Evolutionary conservation across 176 grass and related monocot genomes (phyloP), one percentile per base, ranked within the genome.

Genomic region (Alopecurus myosuroides): DNA sequence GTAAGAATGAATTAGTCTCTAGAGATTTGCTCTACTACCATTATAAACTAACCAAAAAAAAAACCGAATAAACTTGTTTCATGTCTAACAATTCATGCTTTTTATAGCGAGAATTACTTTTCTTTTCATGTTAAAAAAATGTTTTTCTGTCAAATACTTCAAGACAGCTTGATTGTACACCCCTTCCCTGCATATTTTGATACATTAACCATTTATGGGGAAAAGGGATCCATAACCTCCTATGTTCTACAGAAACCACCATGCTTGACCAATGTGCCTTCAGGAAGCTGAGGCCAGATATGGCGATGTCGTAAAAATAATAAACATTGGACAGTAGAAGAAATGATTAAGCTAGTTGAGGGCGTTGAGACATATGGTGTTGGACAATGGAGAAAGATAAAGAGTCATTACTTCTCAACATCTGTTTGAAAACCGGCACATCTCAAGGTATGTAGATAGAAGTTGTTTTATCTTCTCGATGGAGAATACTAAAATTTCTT

Each of bases 291-390:
- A n/a, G n/a, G n/a, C n/a, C n/a, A n/a, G n/a, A n/a, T n/a, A n/a
- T n/a, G n/a, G n/a, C n/a, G n/a, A n/a, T n/a, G 11, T 0, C 65
- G 78, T 0, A 88, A 49, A 70, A 88, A 88, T 18, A 88, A 88
- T 0, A 55, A 55, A 17, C 80, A 5, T 9, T 83, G 74, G 80
- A 77, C 63, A 12, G 11, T 6, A 1, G 7, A 69, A 60, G 86
- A 83, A 71, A 80, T 83, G n/a, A 44, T 70, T 40, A 39, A 4
- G 33, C 30, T 88, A 3, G 39, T 83, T 19, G 1, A 57, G 2
- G 80, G 73, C 39, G 6, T 88, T 20, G 57, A 64, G 12, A 34
- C 48, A 71, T 83, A 71, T 22, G 73, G 73, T 1, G 33, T 78
- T 29, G 73, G 86, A 18, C 12, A 0, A 30, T 88, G 86, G 80